A percentile compares a stretch with the other conserved stretches of the same genome.
Evolutionary conservation across 495 filamentous ascomycete species (phyloP).

Genomic region (Lepraria neglecta): DNA sequence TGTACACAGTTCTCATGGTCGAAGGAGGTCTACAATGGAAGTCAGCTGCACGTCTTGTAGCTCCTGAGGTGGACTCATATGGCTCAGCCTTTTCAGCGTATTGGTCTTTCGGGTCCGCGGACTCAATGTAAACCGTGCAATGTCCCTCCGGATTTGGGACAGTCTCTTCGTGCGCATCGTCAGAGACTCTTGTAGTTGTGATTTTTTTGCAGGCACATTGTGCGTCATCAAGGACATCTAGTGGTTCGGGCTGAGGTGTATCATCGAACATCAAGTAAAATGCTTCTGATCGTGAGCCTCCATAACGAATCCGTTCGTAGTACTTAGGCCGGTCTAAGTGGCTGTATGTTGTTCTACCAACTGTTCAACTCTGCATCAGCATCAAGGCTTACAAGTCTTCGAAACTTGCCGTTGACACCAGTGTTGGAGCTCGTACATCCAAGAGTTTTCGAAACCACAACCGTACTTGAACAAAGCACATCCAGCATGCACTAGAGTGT

Average conservation of each 20-base stretch:
- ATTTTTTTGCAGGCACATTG: too few relatives aligned
- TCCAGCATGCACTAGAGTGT: constrained; percentile 27
- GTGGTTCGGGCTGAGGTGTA: neutral
- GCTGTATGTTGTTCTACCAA: neutral
- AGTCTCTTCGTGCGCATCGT: too few relatives aligned
- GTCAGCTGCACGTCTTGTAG: neutral
- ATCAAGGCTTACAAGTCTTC: neutral
- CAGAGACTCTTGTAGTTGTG: too few relatives aligned
- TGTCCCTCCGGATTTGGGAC: neutral
- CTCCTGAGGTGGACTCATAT: neutral
- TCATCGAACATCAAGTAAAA: neutral
- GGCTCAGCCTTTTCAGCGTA: neutral
- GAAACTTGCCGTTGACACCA: neutral
- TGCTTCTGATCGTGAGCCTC: neutral
- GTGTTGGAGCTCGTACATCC: neutral
- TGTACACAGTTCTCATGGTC: neutral
- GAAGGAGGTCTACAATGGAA: neutral
- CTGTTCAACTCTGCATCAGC: neutral
- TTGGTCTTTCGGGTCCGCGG: neutral
- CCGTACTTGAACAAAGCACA: neutral
- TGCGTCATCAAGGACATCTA: neutral
- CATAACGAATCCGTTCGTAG: neutral
- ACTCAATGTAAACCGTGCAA: neutral
- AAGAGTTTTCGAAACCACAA: constrained; percentile 2
- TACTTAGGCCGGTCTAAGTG: neutral